These are phyloP conservation scores for Dimocarpus longan DNA, from an alignment of 345 rosid species.

Conservation along the genomic window DNA sequence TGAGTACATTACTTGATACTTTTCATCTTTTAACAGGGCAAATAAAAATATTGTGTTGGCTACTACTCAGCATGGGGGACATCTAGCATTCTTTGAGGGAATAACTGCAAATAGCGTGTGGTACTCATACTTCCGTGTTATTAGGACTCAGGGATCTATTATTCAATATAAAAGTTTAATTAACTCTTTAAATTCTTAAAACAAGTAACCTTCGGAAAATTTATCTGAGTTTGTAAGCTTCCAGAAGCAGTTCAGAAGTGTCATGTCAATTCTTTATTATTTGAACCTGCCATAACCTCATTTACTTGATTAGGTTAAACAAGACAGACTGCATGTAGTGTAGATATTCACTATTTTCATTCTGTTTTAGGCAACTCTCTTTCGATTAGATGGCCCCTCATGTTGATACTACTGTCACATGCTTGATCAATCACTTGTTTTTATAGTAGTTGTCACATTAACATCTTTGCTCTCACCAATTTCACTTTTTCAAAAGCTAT, in stretches of 20 bases:
- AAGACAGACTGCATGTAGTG: no score
- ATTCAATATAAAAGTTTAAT: neutral
- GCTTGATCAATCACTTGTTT: neutral
- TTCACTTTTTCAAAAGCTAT: neutral
- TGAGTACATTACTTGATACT: constrained; percentile 18
- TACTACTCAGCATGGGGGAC: constrained; percentile 80
- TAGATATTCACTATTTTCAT: no score
- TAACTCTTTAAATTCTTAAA: no score
- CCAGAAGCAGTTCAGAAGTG: no score
- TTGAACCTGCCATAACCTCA: no score
- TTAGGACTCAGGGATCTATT: neutral
- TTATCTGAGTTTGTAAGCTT: no score
- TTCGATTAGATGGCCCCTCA: neutral
- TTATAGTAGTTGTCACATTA: neutral
- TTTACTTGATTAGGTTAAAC: no score
- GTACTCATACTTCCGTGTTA: constrained; percentile 36
- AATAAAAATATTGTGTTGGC: constrained; percentile 80
- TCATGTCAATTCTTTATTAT: no score
- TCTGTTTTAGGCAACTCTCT: no score
- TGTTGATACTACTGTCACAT: neutral
- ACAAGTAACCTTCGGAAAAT: no score
- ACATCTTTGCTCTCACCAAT: neutral
- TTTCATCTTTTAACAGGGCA: constrained; percentile 44
- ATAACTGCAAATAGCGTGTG: constrained; percentile 63
- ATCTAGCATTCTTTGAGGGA: constrained; percentile 90